Evolutionary conservation across 805 yeast species (phyloP).

Genomic region (Suhomyces pyralidae): DNA sequence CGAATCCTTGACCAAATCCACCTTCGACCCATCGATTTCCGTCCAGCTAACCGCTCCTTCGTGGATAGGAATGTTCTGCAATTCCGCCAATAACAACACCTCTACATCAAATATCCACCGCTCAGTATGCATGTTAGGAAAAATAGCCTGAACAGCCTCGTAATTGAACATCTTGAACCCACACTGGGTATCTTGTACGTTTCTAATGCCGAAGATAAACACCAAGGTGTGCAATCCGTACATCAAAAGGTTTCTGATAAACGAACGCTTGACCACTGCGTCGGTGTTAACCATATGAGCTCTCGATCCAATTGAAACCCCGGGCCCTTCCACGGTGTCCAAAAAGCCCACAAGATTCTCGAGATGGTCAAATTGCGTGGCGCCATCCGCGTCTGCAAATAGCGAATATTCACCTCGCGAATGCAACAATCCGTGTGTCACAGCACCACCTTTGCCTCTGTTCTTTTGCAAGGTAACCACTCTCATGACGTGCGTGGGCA

Average conservation of each 20-base stretch:
- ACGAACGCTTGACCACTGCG: slow-evolving; percentile 92
- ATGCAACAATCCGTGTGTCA: slow-evolving; percentile 83
- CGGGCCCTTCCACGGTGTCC: slow-evolving; percentile 37
- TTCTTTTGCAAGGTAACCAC: slow-evolving; percentile 69
- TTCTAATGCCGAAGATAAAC: slow-evolving; percentile 82
- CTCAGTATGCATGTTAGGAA: slow-evolving; percentile 92
- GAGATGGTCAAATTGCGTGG: slow-evolving; percentile 75
- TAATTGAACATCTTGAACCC: slow-evolving; percentile 91
- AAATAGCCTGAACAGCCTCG: slow-evolving; percentile 59
- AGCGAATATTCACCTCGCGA: slow-evolving; percentile 69
- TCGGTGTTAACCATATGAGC: slow-evolving; percentile 96
- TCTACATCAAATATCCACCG: slow-evolving; percentile 99
- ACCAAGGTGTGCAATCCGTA: slow-evolving; percentile 85
- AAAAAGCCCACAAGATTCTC: slow-evolving; percentile 47
- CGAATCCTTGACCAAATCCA: slow-evolving; percentile 87
- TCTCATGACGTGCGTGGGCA: slow-evolving; percentile 59
- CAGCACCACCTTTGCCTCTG: slow-evolving; percentile 94
- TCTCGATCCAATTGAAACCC: slow-evolving; percentile 84
- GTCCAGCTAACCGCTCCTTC: slow-evolving; percentile 95
- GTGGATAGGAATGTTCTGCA: slow-evolving; percentile 60
- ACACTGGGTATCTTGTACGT: slow-evolving; percentile 92
- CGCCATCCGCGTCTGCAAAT: slow-evolving; percentile 98
- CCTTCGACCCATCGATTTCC: slow-evolving; percentile 93
- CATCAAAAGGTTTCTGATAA: slow-evolving; percentile 87
- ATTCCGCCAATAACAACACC: slow-evolving; percentile 72